Conservation (phyloP, 2,329 filamentous ascomycete genomes). For the Ceratocystis destructans region DNA sequence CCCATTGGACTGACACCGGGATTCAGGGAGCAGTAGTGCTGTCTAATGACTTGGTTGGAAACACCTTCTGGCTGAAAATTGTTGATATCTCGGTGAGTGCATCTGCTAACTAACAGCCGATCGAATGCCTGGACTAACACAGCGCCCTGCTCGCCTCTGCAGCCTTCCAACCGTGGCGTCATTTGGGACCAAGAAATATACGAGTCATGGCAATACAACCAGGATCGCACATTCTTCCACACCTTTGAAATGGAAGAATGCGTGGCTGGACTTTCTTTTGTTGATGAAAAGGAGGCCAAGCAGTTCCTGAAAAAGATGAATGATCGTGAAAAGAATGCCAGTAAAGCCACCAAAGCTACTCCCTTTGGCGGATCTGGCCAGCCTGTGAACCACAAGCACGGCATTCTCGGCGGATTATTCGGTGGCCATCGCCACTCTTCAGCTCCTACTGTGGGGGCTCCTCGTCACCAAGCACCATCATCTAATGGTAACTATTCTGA, state of each 20-base stretch:
- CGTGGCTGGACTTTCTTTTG: conserved; percentile 77
- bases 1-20: conserved; percentile 87
- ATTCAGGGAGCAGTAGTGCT: conserved; percentile 84
- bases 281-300: conserved; percentile 94
- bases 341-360: conserved; percentile 68
- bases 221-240: conserved; percentile 95
- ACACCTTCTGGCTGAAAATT: conserved; percentile 95
- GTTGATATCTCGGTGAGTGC: conserved; percentile 80
- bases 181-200: conserved; percentile 98
- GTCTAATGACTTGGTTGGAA: conserved; percentile 83
- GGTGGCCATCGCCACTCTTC: conserved; percentile 46
- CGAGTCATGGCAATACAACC: conserved; percentile 87
- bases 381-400: conserved; percentile 28
- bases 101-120: neutral
- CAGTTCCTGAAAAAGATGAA: conserved; percentile 97
- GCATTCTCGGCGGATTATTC: conserved; percentile 47
- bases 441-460: conserved; percentile 44
- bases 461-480: conserved; percentile 29
- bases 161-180: conserved; percentile 69
- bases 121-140: conserved; percentile 7
- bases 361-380: conserved; percentile 50
- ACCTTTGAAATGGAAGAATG: conserved; percentile 93
- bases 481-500: conserved; percentile 33
- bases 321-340: conserved; percentile 88
- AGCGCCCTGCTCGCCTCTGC: conserved; percentile 14